Base-by-base conservation (phyloP, 2,329 filamentous ascomycete genomes). In the Dendrostoma leiphaemia region DNA sequence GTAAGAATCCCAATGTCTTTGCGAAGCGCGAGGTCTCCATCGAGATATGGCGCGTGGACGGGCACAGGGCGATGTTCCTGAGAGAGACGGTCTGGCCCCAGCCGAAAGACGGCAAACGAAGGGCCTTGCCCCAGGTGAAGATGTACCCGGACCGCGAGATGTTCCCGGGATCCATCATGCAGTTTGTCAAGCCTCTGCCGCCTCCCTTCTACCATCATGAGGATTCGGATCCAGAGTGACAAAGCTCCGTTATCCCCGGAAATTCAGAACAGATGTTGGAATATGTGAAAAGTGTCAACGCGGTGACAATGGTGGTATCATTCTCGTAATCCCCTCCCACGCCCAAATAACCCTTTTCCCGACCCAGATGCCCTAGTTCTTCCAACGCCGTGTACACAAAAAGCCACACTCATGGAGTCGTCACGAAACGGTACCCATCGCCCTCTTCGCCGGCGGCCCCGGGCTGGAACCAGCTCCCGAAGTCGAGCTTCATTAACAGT, bases 401-500 rank as follows among this genome's bases (percentile, higher is more conserved):
- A 13, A n/a, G 13, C 9, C 4, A 32, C 38, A 21, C 12, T 50
- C 32, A 40, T 45, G 7, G 45, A 26, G 26, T 21, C 41, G 4
- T 32, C 24, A n/a, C 2, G 10, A 19, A 29, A 17, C 19, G 12
- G 13, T 40, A 29, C n/a, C 7, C 12, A 32, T 15, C 21, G 12
- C 35, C 48, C 13, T 49, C 52, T 21, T 40, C 54, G 10, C 21
- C 48, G n/a, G 53, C 55, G 63, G 56, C 31, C 68, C 65, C 68
- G 59, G 43, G 6, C 13, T 65, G 74, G 59, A 82, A 79, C 81
- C 81, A 84, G 51, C 72, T 79, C 19, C 81, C 82, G 68, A 84
- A 84, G 65, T 96, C 91, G 63, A 97, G 74, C 75, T 96, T 96
- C 90, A 96, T 96, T 66, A 97, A 70, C 66, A 97, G 71, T 55